Evolutionary conservation across 805 yeast genomes (phyloP), one percentile per base, ranked within the genome.

Genomic region (Candida oleophila): DNA sequence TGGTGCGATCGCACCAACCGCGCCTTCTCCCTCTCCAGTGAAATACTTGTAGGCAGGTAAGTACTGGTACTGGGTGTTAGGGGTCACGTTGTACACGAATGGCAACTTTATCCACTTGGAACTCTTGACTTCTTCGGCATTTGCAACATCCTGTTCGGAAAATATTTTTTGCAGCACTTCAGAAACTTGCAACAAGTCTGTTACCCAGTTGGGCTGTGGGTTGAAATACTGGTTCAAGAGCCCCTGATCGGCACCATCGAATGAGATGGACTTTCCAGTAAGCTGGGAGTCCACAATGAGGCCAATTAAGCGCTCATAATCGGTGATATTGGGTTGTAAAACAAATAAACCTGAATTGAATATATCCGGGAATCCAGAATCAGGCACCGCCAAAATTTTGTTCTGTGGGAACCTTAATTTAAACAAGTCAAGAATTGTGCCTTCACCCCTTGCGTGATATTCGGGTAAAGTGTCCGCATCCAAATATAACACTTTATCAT

Each of bases 221-320:
- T 73, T 76, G 61, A 87, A 89, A 57, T 78, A 85, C 58, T 87
- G 87, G 64, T 90, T 90, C 51, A 90, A 71, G 33, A 90, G 71
- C 11, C 97, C 97, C 64, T 90, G 97, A 65, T 90, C 97, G 2
- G 96, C 92, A 37, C 96, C 96, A 65, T 90, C 97, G 55, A 89
- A 87, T 3, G 75, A 64, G 1, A 62, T 54, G 30, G 56, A 54
- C 2, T 33, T 15, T 22, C 46, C 50, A 30, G 52, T 38, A 15
- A 47, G 38, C 8, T 53, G 45, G 1, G 56, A 52, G 25, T 52
- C 52, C 21, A 50, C 49, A 11, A 59, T 62, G 38, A 68, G 53
- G 3, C 49, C 49, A 37, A 54, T 55, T 41, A 89, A 70, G 28
- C 68, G 65, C 3, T 61, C 49, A 53, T 69, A 83, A 18, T 72